Percentiles rank a stretch among this genome's conserved stretches.
Conservation (phyloP, 2,329 filamentous ascomycete species). For the Teratosphaeria destructans region DNA sequence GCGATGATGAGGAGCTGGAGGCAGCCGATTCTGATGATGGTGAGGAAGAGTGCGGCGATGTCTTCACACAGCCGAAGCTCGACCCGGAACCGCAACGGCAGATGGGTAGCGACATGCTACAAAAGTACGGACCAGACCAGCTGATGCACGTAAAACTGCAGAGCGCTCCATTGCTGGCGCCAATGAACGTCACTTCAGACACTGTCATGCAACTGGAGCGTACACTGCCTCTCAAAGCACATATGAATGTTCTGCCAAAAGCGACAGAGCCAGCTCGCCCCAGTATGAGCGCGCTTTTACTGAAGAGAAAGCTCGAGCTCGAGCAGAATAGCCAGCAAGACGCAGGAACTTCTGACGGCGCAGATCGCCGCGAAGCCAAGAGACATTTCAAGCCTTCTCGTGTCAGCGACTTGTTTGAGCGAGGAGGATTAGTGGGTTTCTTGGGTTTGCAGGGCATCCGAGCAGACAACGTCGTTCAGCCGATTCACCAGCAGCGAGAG, state of each 20-base stretch:
- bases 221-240: neutral
- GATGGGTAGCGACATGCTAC: neutral
- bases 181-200: neutral
- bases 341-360: neutral
- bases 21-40: conserved; percentile 4
- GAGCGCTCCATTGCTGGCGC: neutral
- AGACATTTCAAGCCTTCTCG: neutral
- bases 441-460: conserved; percentile 6
- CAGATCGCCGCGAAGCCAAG: neutral
- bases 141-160: neutral
- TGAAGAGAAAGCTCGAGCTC: conserved; percentile 29
- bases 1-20: conserved; percentile 29
- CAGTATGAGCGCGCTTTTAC: conserved; percentile 29
- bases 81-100: neutral
- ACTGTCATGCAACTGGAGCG: neutral
- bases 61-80: neutral
- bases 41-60: conserved; percentile 2
- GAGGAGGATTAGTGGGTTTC: conserved; percentile 4
- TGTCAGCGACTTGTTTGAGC: conserved; percentile 3
- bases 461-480: neutral
- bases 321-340: conserved; percentile 2
- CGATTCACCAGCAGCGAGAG: neutral
- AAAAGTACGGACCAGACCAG: neutral
- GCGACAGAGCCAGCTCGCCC: neutral
- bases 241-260: neutral